A percentile compares a stretch with the other conserved stretches of the same genome.
Evolutionary conservation across 495 filamentous ascomycete genomes (phyloP).

Genomic region (Aspergillus bertholletiae): DNA sequence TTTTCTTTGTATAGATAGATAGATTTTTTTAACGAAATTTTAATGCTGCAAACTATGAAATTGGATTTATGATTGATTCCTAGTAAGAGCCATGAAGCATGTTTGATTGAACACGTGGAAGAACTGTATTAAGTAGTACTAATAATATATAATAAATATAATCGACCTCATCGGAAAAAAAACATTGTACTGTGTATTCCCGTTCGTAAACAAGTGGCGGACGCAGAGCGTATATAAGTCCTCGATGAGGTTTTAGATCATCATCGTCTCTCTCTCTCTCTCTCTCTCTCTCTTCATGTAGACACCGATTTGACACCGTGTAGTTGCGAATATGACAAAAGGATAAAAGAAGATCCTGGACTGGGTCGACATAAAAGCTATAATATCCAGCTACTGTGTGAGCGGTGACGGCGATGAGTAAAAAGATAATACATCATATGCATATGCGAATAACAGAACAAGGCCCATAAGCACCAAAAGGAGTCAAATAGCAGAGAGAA

Average conservation of each 20-base stretch:
- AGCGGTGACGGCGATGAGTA: not conserved
- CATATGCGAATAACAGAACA: not conserved
- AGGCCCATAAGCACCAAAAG: not conserved
- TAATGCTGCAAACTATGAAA: no score
- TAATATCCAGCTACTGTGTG: not conserved
- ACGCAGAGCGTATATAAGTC: not conserved
- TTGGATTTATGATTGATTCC: no score
- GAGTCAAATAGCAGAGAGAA: not conserved
- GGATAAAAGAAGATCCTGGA: no score
- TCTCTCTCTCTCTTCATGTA: not conserved
- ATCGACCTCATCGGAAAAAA: not conserved
- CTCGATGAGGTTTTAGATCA: not conserved
- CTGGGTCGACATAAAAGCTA: no score
- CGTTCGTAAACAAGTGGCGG: not conserved
- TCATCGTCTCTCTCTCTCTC: no score
- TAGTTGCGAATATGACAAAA: not conserved
- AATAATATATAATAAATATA: not conserved
- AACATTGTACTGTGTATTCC: not conserved
- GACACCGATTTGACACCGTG: not conserved
- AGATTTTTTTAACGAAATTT: not conserved
- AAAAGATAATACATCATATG: not conserved
- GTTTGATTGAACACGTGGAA: not conserved
- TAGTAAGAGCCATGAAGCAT: no score
- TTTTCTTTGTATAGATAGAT: not conserved
- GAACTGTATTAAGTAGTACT: no score